Base-by-base conservation (phyloP, 768 basidiomycete species). In the Phanerodontia chrysosporium region DNA sequence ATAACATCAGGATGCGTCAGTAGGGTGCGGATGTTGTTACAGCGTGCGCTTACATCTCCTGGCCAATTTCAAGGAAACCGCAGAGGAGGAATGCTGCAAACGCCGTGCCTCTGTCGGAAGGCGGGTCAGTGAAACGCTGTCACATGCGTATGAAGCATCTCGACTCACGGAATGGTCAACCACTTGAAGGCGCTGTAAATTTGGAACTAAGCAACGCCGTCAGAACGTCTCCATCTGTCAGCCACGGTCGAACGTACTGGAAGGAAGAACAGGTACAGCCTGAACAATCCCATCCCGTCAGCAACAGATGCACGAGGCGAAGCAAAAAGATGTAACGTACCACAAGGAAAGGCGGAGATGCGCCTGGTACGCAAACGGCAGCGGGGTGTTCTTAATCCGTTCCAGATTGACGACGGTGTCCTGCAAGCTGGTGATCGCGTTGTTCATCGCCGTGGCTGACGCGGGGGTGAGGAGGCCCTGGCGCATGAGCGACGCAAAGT, bases 301-400 rank as follows among this genome's bases (percentile, higher is more conserved):
- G 27, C 22, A 49, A 25, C 45, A 16, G 24, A 21, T 30, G 36
- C 24, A 53, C 27, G 32, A 49, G 24, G 5, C 8, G 32, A 32
- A 29, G 22, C 12, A 8, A 45, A 21, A 14, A 3, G n/a, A 13
- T 28, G 28, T 30, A 1, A 66, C 70, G 29, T 45, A 81, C 84
- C 85, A 87, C 13, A 84, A 69, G 1, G 82, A 83, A 72, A 86
- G 78, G 51, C 85, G 74, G 32, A 87, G 71, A 63, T 87, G 86
- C 24, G 82, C 83, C 67, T 87, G 85, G 64, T 87, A 87, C 9
- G 85, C 85, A 63, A 86, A 87, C 2, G 86, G 86, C 55, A 87
- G 73, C 6, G 86, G 86, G 1, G 84, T 86, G 57, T 80, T 83
- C 60, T 78, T 78, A 59, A 87, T 83, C 42, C 85, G 77, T 59